Evolutionary conservation across 192 early-diverging fungal genomes (phyloP), one percentile per base, ranked within the genome.

Genomic region (Linnemannia elongata): DNA sequence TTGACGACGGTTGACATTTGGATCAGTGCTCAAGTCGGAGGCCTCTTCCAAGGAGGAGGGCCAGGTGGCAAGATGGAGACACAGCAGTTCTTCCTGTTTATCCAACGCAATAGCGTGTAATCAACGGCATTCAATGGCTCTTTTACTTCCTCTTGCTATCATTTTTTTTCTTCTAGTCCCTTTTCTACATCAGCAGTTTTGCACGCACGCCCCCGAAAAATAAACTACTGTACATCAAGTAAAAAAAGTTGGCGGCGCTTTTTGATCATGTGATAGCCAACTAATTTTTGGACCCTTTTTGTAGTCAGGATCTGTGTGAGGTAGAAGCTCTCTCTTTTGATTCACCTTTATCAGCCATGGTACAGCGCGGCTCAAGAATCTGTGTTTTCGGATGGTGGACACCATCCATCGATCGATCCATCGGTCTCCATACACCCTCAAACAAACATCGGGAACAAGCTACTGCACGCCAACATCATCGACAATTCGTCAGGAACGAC

Each of bases 1-100:
- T 76, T 81, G 75, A 88, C 83, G 35, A 83, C 75, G 30, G 74
- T 88, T 24, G 87, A 88, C 57, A 60, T 88, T n/a, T 88, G 87
- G 87, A 82, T 88, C 68, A 83, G 76, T 57, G 87, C 82, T 4
- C 87, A 76, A 18, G 85, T 81, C 6, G 85, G 85, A 47, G 85
- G 76, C 0, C 72, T 87, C 27, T 87, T 87, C 80, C 85, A 87
- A 38, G 85, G 85, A 20, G 80, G 85, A 4, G 44, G 36, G 1
- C 76, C 85, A 6, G 85, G 85, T 3, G 85, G 85, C 66, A 87
- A 87, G 72, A 69, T 68, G 18, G 85, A 87, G 57, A 87, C 85
- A 10, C 85, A 87, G 35, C 79, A 87, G 68, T 87, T 80, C 38
- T 87, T 78, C 54, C 22, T 87, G 71, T 87, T 87, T 71, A 52